Base-by-base conservation (phyloP, 2,329 filamentous ascomycete species). In the Mycosphaerella sp. region DNA sequence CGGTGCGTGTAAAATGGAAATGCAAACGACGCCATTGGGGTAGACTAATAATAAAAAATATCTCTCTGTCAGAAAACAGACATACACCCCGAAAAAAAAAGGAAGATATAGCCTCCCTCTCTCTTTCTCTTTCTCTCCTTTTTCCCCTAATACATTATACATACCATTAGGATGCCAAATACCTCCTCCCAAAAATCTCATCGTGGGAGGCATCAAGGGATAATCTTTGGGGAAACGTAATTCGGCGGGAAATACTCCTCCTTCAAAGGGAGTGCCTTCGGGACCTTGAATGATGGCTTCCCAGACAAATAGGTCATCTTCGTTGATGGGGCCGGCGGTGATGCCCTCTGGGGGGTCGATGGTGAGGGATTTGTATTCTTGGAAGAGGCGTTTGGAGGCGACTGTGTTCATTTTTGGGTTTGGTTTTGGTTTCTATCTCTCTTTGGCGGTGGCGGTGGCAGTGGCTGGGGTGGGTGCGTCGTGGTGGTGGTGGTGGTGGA, bases 281-380 rank as follows among this genome's bases (percentile, higher is more conserved):
- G 93, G 93, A 0, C 93, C 93, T 72, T 95, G 86, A 66, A 98
- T 97, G 59, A 97, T 77, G 7, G 91, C 93, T 75, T 98, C 93
- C 93, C 93, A 98, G 67, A 89, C 78, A 66, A 96, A 87, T 69
- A 97, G 84, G 75, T 98, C 90, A 71, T 97, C 93, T 77, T 98
- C 93, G 61, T 82, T 87, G 57, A 96, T 78, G 34, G 93, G 93
- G 17, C 93, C 93, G 12, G 93, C 93, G 55, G 89, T 95, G 74
- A 98, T 97, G 71, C 93, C 93, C 58, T 97, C 92, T n/a, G 92
- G 92, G 0, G 92, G 89, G 73, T 95, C 93, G 68, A 89, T 92
- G 59, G 90, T 93, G 59, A 98, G 85, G 59, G 87, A 84, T 69
- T 89, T 89, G 79, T 98, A 98, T 78, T 98, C 93, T 75, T 92